Evolutionary conservation across 164 flowering plant genomes (phyloP).

Genomic region (Tetracentron sinense): DNA sequence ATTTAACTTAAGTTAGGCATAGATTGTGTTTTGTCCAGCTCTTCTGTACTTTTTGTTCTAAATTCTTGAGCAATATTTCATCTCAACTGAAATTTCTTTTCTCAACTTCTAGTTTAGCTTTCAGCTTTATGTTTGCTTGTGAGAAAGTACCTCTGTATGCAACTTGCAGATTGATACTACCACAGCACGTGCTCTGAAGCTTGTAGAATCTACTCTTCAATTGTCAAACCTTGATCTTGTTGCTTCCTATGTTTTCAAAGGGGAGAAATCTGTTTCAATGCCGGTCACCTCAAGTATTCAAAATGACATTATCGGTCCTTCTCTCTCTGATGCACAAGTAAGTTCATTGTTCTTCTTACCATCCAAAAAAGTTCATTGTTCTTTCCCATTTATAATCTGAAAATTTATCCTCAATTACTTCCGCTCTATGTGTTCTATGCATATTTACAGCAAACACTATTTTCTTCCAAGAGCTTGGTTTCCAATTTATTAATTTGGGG

Average conservation of each 20-base stretch:
- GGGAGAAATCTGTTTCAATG: conserved; percentile 42
- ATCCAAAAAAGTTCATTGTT: too few species aligned
- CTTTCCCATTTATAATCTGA: too few species aligned
- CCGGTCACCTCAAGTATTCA: conserved; percentile 56
- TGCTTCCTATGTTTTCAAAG: conserved; percentile 55
- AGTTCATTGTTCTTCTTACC: conserved; percentile 23
- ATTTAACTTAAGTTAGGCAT: too few species aligned
- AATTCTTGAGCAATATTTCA: background rate
- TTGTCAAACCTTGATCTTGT: conserved; percentile 85
- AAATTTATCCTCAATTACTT: too few species aligned
- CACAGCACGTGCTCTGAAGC: conserved; percentile 59
- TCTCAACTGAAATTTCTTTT: background rate
- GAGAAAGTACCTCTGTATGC: conserved; percentile 5
- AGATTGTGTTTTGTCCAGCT: too few species aligned
- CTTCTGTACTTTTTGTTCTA: background rate
- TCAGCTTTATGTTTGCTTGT: background rate
- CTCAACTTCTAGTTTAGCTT: too few species aligned
- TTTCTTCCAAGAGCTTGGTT: too few species aligned
- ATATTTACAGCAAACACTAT: too few species aligned
- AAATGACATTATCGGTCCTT: conserved; percentile 72
- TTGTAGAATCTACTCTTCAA: conserved; percentile 66
- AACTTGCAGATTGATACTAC: conserved; percentile 67
- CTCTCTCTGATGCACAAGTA: conserved; percentile 64
- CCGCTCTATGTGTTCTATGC: too few species aligned
- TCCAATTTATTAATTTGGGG: too few species aligned